These are phyloP conservation scores for Stromatinia cepivora DNA, from an alignment of 2,329 filamentous ascomycete genomes.

Conservation along the genomic window DNA sequence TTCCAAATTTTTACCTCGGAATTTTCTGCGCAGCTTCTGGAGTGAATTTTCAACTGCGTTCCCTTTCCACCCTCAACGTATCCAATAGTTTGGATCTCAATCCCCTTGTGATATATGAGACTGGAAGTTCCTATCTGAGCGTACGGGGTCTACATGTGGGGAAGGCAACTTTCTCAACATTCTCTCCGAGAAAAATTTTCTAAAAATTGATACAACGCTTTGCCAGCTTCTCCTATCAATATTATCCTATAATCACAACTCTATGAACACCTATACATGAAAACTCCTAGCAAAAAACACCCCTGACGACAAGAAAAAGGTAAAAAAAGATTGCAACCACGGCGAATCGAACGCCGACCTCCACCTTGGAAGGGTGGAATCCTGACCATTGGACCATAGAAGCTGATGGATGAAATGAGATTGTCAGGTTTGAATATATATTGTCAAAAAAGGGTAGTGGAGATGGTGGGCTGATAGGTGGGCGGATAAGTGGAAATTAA, in stretches of 20 bases:
- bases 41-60: neutral
- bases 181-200: neutral
- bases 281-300: neutral
- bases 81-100: neutral
- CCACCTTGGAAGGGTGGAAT: conserved; percentile 16
- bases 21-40: neutral
- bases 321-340: neutral
- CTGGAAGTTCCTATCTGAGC: too few relatives aligned
- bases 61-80: neutral
- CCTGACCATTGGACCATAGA: conserved; percentile 17
- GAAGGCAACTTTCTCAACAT: neutral
- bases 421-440: accelerated
- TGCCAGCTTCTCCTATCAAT: too few relatives aligned
- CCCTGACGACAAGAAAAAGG: accelerated
- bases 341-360: conserved; percentile 10
- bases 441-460: accelerated
- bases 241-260: too few relatives aligned
- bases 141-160: neutral
- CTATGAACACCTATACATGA: too few relatives aligned
- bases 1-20: neutral
- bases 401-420: accelerated
- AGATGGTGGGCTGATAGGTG: neutral
- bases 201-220: neutral
- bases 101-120: neutral
- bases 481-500: neutral